Conservation (phyloP, 257 asterid genomes). For the Petunia secreta region DNA sequence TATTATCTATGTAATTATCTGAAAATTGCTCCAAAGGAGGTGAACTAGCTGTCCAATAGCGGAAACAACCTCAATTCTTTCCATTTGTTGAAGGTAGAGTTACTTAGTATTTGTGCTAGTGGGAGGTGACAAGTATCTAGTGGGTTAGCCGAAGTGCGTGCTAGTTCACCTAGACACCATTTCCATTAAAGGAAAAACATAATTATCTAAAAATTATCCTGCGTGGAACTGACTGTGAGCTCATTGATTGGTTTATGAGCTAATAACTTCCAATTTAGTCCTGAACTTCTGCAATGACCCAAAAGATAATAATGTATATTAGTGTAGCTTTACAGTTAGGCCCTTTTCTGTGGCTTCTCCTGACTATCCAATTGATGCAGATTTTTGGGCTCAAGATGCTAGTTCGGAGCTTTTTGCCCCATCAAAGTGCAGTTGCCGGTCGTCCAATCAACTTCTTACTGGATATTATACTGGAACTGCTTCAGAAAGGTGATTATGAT, state of each 20-base stretch:
- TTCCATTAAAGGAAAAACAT: neutral
- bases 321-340: slow-evolving; percentile 7
- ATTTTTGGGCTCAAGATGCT: slow-evolving; percentile 83
- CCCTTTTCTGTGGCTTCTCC: neutral
- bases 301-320: neutral
- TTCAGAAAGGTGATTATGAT: slow-evolving; percentile 56
- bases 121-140: neutral
- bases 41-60: neutral
- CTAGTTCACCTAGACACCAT: neutral
- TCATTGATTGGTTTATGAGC: slow-evolving; percentile 2
- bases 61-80: neutral
- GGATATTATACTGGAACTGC: slow-evolving; percentile 63
- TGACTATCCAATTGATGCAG: slow-evolving; percentile 43
- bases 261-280: neutral
- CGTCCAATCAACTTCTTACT: slow-evolving; percentile 61
- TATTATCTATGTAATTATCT: neutral
- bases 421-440: slow-evolving; percentile 40
- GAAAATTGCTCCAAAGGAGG: slow-evolving; percentile 15
- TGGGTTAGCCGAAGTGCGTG: too few relatives aligned
- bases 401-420: slow-evolving; percentile 78
- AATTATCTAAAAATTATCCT: slow-evolving; percentile 12
- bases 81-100: neutral
- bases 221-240: slow-evolving; percentile 14
- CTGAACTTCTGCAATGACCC: slow-evolving; percentile 14
- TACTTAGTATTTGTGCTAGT: neutral